Conservation (phyloP, 1,284 basidiomycete genomes). For the Wallemia hederae region DNA sequence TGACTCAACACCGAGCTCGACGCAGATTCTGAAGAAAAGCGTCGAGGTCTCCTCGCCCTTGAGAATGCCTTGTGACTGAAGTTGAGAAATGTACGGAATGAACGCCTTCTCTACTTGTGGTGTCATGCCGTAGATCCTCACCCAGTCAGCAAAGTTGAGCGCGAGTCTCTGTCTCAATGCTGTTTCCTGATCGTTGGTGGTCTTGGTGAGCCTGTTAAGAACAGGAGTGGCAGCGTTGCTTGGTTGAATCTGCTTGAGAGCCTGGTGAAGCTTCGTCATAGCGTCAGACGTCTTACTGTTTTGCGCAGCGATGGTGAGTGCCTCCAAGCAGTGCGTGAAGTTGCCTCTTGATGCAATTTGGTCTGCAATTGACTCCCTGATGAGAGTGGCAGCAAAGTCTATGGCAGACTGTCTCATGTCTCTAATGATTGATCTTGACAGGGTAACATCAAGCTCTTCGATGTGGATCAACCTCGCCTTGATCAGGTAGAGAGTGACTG, state of each 20-base stretch:
- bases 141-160: constrained; percentile 50
- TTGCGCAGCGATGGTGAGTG: constrained; percentile 29
- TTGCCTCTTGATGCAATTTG: constrained; percentile 46
- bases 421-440: constrained; percentile 51
- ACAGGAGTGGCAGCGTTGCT: not conserved
- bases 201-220: constrained; percentile 9
- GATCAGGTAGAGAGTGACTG: constrained; percentile 68
- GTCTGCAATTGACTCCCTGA: constrained; percentile 57
- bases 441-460: constrained; percentile 57
- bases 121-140: constrained; percentile 71
- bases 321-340: constrained; percentile 53
- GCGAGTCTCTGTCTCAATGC: constrained; percentile 23
- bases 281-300: constrained; percentile 44
- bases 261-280: constrained; percentile 6
- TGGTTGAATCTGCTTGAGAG: not conserved
- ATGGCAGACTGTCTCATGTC: constrained; percentile 49
- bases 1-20: constrained; percentile 72
- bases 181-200: constrained; percentile 12
- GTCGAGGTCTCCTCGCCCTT: constrained; percentile 89
- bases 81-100: constrained; percentile 82
- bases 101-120: constrained; percentile 77
- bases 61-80: constrained; percentile 85
- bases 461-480: constrained; percentile 53
- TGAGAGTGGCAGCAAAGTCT: constrained; percentile 53
- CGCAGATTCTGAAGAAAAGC: constrained; percentile 93